These are phyloP conservation scores for Zizania latifolia DNA, from an alignment of 176 grass and related monocot genomes.

Conservation along the genomic window DNA sequence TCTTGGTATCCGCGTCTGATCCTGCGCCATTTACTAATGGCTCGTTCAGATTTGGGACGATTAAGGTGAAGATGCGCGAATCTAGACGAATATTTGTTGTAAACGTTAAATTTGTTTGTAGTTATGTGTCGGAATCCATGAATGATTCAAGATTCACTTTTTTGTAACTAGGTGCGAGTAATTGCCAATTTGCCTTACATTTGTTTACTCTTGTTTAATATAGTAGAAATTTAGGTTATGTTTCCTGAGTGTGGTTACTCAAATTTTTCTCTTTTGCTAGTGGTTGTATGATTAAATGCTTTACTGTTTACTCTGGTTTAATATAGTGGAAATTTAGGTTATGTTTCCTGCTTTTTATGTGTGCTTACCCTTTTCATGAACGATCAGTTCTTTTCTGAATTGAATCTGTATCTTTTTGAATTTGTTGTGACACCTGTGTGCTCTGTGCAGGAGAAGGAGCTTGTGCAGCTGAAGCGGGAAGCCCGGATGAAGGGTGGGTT, in stretches of 20 bases:
- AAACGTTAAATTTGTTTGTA: not conserved
- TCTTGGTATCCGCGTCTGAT: too few relatives aligned
- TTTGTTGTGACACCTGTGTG: not conserved
- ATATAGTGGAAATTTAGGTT: not conserved
- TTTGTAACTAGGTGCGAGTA: too few relatives aligned
- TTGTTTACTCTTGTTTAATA: not conserved
- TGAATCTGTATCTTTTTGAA: not conserved
- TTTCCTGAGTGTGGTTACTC: not conserved
- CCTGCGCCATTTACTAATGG: not conserved
- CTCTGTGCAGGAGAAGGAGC: conserved; percentile 65
- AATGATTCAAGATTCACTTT: too few relatives aligned
- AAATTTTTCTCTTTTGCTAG: not conserved
- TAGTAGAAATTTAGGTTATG: not conserved
- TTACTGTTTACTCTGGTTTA: not conserved
- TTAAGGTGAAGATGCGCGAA: not conserved
- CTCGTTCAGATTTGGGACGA: not conserved
- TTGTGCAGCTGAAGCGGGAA: conserved; percentile 84
- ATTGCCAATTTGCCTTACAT: not conserved
- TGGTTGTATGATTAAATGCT: not conserved
- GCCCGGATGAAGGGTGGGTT: conserved; percentile 91
- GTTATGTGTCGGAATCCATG: too few relatives aligned
- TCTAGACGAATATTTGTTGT: not conserved
- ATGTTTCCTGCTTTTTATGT: not conserved
- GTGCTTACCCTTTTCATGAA: not conserved
- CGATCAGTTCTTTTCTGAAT: not conserved